Evolutionary conservation across 1,139 yeast species (phyloP).

Genomic region (Yamadazyma taylorii): DNA sequence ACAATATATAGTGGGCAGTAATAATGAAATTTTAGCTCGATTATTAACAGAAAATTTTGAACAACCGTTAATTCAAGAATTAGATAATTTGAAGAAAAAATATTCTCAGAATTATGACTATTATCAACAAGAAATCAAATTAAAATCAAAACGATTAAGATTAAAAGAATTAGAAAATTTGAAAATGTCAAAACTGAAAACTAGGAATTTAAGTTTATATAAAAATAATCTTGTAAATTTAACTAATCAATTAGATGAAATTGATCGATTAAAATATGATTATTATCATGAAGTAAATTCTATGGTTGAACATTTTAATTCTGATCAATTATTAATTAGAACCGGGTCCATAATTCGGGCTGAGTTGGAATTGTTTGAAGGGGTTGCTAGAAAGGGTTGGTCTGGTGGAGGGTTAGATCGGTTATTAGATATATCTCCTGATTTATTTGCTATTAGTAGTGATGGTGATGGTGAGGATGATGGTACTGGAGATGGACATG

Average conservation of each 20-base stretch:
- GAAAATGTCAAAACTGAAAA: slow-evolving; percentile 53
- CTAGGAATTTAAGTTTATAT: slow-evolving; percentile 62
- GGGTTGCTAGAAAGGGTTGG: slow-evolving; percentile 83
- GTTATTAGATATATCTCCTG: slow-evolving; percentile 54
- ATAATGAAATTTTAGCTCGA: slow-evolving; percentile 67
- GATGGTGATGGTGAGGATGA: slow-evolving; percentile 17
- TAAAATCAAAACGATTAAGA: slow-evolving; percentile 50
- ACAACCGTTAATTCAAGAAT: slow-evolving; percentile 49
- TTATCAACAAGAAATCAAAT: slow-evolving; percentile 55
- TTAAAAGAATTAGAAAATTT: slow-evolving; percentile 57
- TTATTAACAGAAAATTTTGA: slow-evolving; percentile 54
- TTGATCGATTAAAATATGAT: slow-evolving; percentile 73
- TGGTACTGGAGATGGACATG: no score
- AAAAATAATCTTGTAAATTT: slow-evolving; percentile 64
- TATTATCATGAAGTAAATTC: slow-evolving; percentile 67
- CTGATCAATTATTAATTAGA: slow-evolving; percentile 49
- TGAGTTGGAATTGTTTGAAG: slow-evolving; percentile 77
- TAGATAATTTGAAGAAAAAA: slow-evolving; percentile 39
- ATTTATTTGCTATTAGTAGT: slow-evolving; percentile 41
- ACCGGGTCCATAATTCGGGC: slow-evolving; percentile 73
- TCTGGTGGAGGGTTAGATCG: slow-evolving; percentile 83
- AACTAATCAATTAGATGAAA: slow-evolving; percentile 74
- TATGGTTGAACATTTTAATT: slow-evolving; percentile 41
- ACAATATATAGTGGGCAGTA: slow-evolving; percentile 75
- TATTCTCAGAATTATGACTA: slow-evolving; percentile 45